Evolutionary conservation across 129 eudicot species (phyloP).

Genomic region (Saussurea involucrata): DNA sequence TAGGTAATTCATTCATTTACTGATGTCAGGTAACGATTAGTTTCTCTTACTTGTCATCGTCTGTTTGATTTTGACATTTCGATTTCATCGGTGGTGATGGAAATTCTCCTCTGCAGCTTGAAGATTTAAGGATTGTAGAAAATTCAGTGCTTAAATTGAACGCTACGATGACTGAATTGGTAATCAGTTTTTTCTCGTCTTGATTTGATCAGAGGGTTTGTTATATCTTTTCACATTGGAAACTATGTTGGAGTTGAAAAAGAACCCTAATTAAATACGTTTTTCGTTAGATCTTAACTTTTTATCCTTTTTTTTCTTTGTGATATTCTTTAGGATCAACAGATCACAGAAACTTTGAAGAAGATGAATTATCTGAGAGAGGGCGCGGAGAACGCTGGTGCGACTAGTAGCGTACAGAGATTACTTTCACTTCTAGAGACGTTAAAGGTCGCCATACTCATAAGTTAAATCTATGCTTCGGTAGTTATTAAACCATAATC

Average conservation of each 20-base stretch:
- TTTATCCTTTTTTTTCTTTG: not conserved
- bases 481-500: not conserved
- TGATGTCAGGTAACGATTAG: not conserved
- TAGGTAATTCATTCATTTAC: not conserved
- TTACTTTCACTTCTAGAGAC: conserved; percentile 37
- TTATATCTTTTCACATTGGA: not conserved
- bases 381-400: conserved; percentile 23
- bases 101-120: conserved; percentile 1
- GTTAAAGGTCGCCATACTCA: conserved; percentile 35
- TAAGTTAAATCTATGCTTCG: not conserved
- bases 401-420: conserved; percentile 28
- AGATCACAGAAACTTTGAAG: conserved; percentile 29
- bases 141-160: not conserved
- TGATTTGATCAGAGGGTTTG: not conserved
- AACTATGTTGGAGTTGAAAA: not conserved
- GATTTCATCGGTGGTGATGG: conserved; percentile 8
- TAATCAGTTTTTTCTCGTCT: conserved; percentile 12
- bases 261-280: not conserved
- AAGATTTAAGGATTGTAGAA: conserved; percentile 4
- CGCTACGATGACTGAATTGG: conserved; percentile 14
- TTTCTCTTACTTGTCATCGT: not conserved
- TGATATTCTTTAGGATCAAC: conserved; percentile 26
- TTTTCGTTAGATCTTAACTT: not conserved
- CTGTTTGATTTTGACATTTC: not conserved
- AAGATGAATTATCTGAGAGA: conserved; percentile 31